These are phyloP conservation scores for Pichia nakasei DNA, from an alignment of 805 yeast species.

Conservation along the genomic window DNA sequence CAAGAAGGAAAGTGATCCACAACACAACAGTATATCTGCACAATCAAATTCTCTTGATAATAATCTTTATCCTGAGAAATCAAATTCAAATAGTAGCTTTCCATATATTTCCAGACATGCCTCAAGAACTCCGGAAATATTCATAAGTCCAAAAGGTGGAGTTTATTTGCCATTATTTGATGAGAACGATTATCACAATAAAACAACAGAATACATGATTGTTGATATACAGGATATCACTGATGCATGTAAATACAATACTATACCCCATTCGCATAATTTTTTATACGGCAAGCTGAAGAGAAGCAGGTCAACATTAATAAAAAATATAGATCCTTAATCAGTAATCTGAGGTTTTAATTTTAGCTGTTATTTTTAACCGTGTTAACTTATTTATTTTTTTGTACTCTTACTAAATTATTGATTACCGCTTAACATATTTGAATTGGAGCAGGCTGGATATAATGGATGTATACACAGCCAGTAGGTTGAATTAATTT, in stretches of 20 bases:
- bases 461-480: too few relatives aligned
- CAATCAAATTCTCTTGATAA: neutral
- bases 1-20: too few relatives aligned
- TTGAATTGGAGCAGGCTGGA: too few relatives aligned
- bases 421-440: too few relatives aligned
- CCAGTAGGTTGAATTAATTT: too few relatives aligned
- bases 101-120: neutral
- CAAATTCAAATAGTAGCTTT: neutral
- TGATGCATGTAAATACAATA: constrained; percentile 10
- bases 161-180: neutral
- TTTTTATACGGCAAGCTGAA: neutral
- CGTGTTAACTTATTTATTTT: too few relatives aligned
- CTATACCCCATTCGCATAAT: constrained; percentile 13
- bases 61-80: neutral
- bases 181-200: constrained; percentile 8
- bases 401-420: too few relatives aligned
- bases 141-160: neutral
- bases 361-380: too few relatives aligned
- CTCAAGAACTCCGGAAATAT: neutral
- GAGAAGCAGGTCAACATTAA: neutral
- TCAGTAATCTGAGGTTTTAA: neutral
- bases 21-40: neutral
- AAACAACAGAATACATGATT: constrained; percentile 16
- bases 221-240: constrained; percentile 13
- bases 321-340: neutral